Evolutionary conservation across 2,329 filamentous ascomycete genomes (phyloP).

Genomic region (Onygenales sp.): DNA sequence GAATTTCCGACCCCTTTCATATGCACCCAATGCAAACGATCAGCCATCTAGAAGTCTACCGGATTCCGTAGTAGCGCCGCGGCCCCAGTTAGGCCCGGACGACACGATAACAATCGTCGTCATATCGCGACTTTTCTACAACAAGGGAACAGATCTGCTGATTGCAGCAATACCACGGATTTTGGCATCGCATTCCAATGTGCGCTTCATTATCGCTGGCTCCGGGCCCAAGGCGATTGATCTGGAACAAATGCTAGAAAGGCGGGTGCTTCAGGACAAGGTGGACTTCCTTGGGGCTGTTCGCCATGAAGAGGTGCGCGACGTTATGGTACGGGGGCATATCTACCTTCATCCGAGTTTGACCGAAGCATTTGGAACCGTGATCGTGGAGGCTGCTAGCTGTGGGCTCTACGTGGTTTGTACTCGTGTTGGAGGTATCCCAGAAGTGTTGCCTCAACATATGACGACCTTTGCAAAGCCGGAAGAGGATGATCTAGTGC

Average conservation of each 20-base stretch:
- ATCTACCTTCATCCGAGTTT: constrained; percentile 93
- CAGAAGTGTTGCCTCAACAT: constrained; percentile 86
- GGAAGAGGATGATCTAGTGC: constrained; percentile 89
- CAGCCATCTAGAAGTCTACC: constrained; percentile 14
- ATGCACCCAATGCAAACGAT: constrained; percentile 32
- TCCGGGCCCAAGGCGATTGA: constrained; percentile 96
- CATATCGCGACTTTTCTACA: constrained; percentile 95
- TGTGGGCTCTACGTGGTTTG: constrained; percentile 96
- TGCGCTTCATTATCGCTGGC: constrained; percentile 92
- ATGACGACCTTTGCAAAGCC: constrained; percentile 98
- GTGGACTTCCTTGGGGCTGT: constrained; percentile 88
- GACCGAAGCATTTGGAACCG: constrained; percentile 94
- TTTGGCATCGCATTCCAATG: constrained; percentile 78
- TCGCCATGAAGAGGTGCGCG: constrained; percentile 89
- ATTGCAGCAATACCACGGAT: constrained; percentile 93
- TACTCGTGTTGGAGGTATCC: constrained; percentile 92
- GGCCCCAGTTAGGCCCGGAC: constrained; percentile 64
- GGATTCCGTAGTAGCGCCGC: constrained; percentile 41
- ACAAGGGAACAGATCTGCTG: constrained; percentile 95
- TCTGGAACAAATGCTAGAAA: constrained; percentile 94
- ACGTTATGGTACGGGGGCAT: constrained; percentile 94
- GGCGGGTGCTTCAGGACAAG: constrained; percentile 84
- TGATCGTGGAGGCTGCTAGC: constrained; percentile 92
- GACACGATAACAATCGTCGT: constrained; percentile 94
- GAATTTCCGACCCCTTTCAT: constrained; percentile 71